A percentile compares a stretch with the other conserved stretches of the same genome.
phyloP scores from a whole-genome alignment of 225 moss, liverwort and hornwort species.

The Bryoerythrophyllum caledonicum region DNA sequence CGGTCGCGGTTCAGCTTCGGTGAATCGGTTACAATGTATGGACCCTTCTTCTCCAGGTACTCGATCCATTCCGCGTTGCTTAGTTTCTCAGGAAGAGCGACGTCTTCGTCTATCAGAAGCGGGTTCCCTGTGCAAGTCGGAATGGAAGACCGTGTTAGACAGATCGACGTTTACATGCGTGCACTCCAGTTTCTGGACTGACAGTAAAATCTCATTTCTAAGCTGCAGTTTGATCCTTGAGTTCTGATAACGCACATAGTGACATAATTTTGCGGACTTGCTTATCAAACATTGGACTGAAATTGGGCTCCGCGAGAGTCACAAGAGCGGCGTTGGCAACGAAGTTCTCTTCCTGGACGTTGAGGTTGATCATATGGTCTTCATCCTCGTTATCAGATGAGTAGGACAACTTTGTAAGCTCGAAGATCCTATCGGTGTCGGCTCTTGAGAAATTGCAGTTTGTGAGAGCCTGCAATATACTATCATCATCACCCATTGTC shows the following conservation, averaged over 20 bases:
- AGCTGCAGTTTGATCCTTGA: too few species aligned
- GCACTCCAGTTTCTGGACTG: too few species aligned
- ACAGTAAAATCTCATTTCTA: background rate
- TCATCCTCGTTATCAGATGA: conserved; percentile 5
- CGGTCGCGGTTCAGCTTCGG: background rate
- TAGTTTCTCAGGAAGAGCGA: background rate
- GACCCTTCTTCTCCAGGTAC: conserved; percentile 3
- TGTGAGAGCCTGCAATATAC: background rate
- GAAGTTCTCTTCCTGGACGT: background rate
- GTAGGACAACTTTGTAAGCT: background rate
- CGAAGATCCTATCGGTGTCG: background rate
- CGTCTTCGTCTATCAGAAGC: background rate
- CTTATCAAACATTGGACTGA: background rate
- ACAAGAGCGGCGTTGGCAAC: background rate
- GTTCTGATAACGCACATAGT: background rate
- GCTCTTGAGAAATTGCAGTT: background rate
- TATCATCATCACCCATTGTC: background rate
- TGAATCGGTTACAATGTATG: background rate
- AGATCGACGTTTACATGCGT: too few species aligned
- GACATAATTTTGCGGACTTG: background rate
- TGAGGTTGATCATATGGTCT: background rate
- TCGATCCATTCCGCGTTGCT: background rate
- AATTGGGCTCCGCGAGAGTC: background rate
- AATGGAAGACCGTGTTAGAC: too few species aligned
- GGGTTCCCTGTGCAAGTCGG: background rate